Base-by-base conservation (phyloP, 1,139 yeast species). In the Yamadazyma kanchanaburiensis region DNA sequence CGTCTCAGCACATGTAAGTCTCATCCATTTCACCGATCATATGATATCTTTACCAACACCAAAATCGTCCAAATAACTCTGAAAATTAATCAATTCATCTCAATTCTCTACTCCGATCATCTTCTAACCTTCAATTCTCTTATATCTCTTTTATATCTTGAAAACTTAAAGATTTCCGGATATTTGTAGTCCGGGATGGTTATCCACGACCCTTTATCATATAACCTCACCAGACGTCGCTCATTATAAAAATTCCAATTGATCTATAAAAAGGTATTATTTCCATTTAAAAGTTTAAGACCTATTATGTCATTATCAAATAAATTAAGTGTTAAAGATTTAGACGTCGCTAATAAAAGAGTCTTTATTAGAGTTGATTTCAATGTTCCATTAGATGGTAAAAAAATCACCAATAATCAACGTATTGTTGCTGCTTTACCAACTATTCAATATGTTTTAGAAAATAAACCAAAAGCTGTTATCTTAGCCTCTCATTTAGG, bases 381-480 rank as follows among this genome's bases (percentile, higher is more conserved):
- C 80, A 89, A 91, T 69, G 97, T 91, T 47, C 97, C 97, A 55
- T 78, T 89, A 51, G 96, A 89, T 58, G 97, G 96, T 47, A 79
- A 75, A 55, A 87, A 81, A 59, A 91, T 89, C 76, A 91, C 97
- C 74, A 89, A 91, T 80, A 89, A 89, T 72, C 96, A 89, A 73
- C 82, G 97, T 70, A 91, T 89, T 60, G 96, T 87, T 50, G 97
- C 96, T 60, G 97, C 97, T 45, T 71, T 89, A 53, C 97, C 97
- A 61, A 88, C 97, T 47, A 89, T 89, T 71, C 69, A 89, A 69
- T 88, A 88, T 59, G 96, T 91, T 35, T 69, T 83, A 60, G 89
- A 85, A 55, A 80, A 88, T 48, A 78, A 83, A 55, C 95, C 97
- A 58, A 85, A 84, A 74, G 86, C 80, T 43, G 80, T 89, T 42